These are phyloP conservation scores for Eimeria mitis DNA, from an alignment of 169 alveolate species.

Conservation along the genomic window DNA sequence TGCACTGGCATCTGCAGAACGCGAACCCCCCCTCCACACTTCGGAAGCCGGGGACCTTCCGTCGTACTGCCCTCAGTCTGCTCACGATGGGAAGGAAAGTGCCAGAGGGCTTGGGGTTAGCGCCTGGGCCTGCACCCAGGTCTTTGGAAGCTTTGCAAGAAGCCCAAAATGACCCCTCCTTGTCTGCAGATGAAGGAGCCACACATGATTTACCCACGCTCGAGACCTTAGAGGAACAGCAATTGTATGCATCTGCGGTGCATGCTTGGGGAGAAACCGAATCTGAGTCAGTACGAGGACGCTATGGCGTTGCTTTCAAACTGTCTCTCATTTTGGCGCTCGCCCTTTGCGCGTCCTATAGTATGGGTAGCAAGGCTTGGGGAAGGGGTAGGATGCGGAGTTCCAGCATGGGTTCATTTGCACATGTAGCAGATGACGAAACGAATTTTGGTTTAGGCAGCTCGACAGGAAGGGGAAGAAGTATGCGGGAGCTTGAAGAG, in stretches of 20 bases:
- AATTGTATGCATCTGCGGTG: neutral
- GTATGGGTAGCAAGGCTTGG: neutral
- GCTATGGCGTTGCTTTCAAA: neutral
- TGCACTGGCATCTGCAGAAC: neutral
- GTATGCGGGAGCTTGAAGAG: neutral
- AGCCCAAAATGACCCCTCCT: neutral
- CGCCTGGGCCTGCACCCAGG: neutral
- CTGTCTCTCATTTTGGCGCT: neutral
- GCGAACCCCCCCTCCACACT: neutral
- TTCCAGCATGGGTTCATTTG: neutral
- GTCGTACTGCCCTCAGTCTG: neutral
- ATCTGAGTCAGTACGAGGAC: neutral
- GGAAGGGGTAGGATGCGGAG: neutral
- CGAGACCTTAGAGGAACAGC: neutral
- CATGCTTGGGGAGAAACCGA: neutral
- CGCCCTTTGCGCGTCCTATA: neutral
- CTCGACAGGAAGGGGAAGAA: neutral
- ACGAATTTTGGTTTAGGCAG: neutral
- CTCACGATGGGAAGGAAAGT: neutral
- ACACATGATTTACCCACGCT: neutral
- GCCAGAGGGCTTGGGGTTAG: neutral
- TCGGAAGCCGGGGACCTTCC: neutral
- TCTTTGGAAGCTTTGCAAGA: neutral
- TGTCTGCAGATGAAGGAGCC: neutral
- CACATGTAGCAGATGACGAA: neutral